Percentiles rank a stretch among this genome's conserved stretches.
Evolutionary conservation across 2,329 filamentous ascomycete species (phyloP).

Genomic region (Apiospora phragmitis): DNA sequence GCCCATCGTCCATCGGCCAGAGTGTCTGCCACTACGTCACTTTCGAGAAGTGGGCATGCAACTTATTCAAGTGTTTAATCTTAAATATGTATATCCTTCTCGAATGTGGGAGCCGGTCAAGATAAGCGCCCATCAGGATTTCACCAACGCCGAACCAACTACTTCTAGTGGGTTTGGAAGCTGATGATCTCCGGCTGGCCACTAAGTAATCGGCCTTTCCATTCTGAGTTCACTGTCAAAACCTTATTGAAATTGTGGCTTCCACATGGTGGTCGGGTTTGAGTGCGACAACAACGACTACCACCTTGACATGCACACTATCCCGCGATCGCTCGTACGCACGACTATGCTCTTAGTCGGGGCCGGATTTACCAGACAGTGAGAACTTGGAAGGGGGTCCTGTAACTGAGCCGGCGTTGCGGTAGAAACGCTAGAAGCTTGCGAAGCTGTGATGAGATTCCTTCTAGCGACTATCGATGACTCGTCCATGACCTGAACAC

Average conservation of each 20-base stretch:
- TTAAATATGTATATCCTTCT: background rate
- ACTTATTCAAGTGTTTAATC: background rate
- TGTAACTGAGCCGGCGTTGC: slow-evolving; percentile 9
- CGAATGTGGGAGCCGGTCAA: background rate
- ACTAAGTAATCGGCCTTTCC: background rate
- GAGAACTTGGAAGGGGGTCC: background rate
- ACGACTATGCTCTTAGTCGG: background rate
- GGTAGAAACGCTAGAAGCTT: slow-evolving; percentile 16
- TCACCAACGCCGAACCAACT: background rate
- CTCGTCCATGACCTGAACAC: slow-evolving; percentile 1
- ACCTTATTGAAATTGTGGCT: slow-evolving; percentile 14
- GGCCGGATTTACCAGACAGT: background rate
- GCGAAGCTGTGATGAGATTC: slow-evolving; percentile 1
- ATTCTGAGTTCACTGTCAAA: slow-evolving; percentile 11
- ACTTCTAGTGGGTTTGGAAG: background rate
- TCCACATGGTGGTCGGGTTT: slow-evolving; percentile 13
- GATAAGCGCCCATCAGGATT: background rate
- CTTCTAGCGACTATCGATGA: slow-evolving; percentile 5
- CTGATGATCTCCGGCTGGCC: background rate
- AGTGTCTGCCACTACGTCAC: background rate
- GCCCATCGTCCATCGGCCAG: background rate
- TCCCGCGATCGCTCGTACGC: background rate
- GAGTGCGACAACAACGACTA: background rate
- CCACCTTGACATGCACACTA: background rate
- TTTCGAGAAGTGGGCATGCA: background rate